Evolutionary conservation across 176 grass and related monocot genomes (phyloP), one percentile per base, ranked within the genome.

Genomic region (Rhipidocladum racemiflorum): DNA sequence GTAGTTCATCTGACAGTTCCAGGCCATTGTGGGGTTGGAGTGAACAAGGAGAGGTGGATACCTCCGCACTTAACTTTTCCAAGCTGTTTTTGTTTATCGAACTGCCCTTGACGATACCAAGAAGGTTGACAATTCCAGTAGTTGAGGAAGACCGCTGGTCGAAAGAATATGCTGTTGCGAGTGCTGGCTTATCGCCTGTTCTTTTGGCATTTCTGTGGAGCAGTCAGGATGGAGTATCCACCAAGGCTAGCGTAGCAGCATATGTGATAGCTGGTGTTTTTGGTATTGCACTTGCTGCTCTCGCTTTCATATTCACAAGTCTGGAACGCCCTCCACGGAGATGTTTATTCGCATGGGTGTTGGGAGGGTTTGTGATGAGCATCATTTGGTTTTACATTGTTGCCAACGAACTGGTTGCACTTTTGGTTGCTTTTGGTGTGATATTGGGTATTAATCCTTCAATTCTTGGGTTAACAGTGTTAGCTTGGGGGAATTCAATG

Each of bases 401-500:
- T 43, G 96, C 96, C 14, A 99, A 95, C 80, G 96, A 99, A 75
- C 78, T 99, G 65, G 96, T 99, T 87, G 92, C 88, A 7, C 91
- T 99, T 77, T 84, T 99, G 60, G 96, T 99, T 72, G 91, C 96
- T 77, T 85, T 90, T 66, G 92, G 96, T 70, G 80, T 93, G 68
- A 95, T 99, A 76, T 86, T 95, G 63, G 92, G 92, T 15, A 95
- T 99, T 57, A 91, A 91, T 74, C 96, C 96, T 14, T 99, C 96
- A 34, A 99, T 99, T 71, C 96, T 99, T 67, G 96, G 96, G 9
- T 72, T 99, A 57, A 99, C 96, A 0, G 92, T 99, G 54, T 78
- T 99, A 82, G 96, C 96, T 76, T 99, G 92, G 96, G 96, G 96
- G 17, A 99, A 99, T 76, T 99, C 96, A 0, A 95, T 99, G 96